Percentiles rank a stretch among this genome's conserved stretches.
phyloP scores from a whole-genome alignment of 192 early-diverging fungal species.

The Jimgerdemannia flammicorona region DNA sequence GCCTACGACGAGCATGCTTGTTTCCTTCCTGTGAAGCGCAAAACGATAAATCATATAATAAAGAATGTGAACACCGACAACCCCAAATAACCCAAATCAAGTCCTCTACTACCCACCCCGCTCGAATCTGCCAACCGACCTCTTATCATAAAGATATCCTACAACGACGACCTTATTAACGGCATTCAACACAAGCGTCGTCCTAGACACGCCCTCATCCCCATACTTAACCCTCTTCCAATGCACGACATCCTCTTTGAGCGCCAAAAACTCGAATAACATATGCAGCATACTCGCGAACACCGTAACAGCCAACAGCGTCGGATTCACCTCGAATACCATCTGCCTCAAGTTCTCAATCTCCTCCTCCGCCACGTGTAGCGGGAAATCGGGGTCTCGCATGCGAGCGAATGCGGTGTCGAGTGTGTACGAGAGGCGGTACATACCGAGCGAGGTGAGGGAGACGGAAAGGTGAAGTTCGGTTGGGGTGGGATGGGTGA shows the following conservation, averaged over 20 bases:
- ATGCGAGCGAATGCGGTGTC: conserved; percentile 32
- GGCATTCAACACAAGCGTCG: too few relatives aligned
- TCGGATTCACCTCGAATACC: conserved; percentile 53
- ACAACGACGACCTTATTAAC: too few relatives aligned
- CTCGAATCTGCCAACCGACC: too few relatives aligned
- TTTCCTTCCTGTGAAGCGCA: conserved; percentile 27
- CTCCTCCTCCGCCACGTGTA: conserved; percentile 37
- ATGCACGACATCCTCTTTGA: too few relatives aligned
- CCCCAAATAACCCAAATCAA: too few relatives aligned
- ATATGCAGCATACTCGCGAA: conserved; percentile 40
- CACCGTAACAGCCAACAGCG: conserved; percentile 48
- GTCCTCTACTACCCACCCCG: too few relatives aligned
- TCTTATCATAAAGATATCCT: too few relatives aligned
- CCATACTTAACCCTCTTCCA: too few relatives aligned
- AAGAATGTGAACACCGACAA: too few relatives aligned
- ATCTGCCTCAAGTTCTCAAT: conserved; percentile 47
- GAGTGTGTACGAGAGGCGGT: conserved; percentile 38
- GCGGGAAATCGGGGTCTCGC: conserved; percentile 22
- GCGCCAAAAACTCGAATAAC: too few relatives aligned
- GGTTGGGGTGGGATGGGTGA: conserved; percentile 9
- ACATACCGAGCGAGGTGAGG: conserved; percentile 39
- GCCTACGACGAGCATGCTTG: conserved; percentile 43
- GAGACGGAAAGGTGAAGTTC: conserved; percentile 21
- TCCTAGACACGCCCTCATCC: too few relatives aligned
- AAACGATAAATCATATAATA: too few relatives aligned